Base-by-base conservation (phyloP, 2,329 filamentous ascomycete species). In the Trichoderma afroharzianum region DNA sequence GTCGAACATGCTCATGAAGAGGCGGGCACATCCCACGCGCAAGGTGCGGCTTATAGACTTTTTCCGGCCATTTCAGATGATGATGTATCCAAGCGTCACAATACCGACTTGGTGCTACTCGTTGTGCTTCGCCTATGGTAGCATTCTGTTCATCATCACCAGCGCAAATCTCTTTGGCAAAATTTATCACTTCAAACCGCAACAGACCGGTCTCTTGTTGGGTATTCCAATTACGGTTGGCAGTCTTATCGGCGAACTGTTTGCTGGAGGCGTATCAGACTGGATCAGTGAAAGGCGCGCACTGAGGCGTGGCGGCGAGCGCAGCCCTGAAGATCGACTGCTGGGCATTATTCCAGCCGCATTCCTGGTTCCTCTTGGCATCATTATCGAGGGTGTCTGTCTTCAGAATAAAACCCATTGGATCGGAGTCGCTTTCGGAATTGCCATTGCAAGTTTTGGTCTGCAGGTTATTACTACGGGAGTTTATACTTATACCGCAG, bases 351-450 rank as follows among this genome's bases (percentile, higher is more conserved):
- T 50, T 24, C 66, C 66, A 12, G 24, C 66, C 3, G 55, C 14
- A n/a, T 5, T 68, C 8, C 28, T 68, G 8, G 61, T 57, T 2
- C 66, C 66, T 50, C 36, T 68, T 33, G 66, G 66, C 11, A 57
- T 68, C 12, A 68, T 68, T 18, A 68, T 68, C 30, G 66, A 68
- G 30, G 66, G 66, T 8, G 66, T 68, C 5, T 68, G 66, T 14
- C 53, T 68, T n/a, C 26, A 68, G 39, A 61, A 68, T 6, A 68
- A 61, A 39, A 61, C 66, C 18, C 66, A 68, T n/a, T 61, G 66
- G 66, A 68, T 68, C n/a, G 66, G 66, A 26, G 66, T 68, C 26
- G 66, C 66, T 3, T 33, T 68, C n/a, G 66, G 66, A 68, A 68
- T 68, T 50, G 66, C 66, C 28, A 68, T 68, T 28, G 53, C 66